Evolutionary conservation across 2,329 filamentous ascomycete species (phyloP).

Genomic region (Alternaria gansuensis): DNA sequence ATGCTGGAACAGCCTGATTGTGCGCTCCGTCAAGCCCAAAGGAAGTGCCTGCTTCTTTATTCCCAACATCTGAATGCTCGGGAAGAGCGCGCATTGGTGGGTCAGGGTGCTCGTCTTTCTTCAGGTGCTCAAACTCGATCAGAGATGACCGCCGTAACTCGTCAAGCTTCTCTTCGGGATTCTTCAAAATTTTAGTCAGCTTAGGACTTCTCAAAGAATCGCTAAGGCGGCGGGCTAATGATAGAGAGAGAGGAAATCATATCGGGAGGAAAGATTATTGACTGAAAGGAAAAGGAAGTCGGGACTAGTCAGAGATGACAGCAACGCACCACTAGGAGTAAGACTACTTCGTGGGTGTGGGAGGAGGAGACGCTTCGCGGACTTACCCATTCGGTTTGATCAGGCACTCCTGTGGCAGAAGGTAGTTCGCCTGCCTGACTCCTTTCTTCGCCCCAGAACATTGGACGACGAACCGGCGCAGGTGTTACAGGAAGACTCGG

Average conservation of each 20-base stretch:
- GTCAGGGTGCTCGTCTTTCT: constrained; percentile 43
- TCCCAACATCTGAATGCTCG: constrained; percentile 45
- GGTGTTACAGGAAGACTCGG: constrained; percentile 92
- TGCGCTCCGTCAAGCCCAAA: constrained; percentile 6
- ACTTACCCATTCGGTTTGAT: constrained; percentile 95
- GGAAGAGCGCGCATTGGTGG: constrained; percentile 48
- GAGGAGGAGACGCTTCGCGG: constrained; percentile 48
- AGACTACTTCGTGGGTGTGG: background rate
- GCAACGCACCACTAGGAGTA: no score
- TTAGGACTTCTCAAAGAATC: constrained; percentile 16
- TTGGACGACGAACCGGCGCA: constrained; percentile 75
- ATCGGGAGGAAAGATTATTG: no score
- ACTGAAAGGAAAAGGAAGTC: no score
- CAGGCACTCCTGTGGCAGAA: constrained; percentile 80
- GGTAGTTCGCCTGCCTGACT: constrained; percentile 70
- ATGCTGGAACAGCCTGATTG: constrained; percentile 3
- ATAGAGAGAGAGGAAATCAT: constrained; percentile 38
- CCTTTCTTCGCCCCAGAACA: constrained; percentile 71
- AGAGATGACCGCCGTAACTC: constrained; percentile 58
- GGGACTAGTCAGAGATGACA: no score
- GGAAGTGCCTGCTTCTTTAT: constrained; percentile 5
- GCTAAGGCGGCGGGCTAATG: background rate
- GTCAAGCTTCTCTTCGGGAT: constrained; percentile 58
- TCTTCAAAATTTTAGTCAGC: constrained; percentile 52
- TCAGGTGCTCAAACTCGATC: constrained; percentile 54